phyloP scores from a whole-genome alignment of 2,329 filamentous ascomycete species.

The Eurotiales sp. region DNA sequence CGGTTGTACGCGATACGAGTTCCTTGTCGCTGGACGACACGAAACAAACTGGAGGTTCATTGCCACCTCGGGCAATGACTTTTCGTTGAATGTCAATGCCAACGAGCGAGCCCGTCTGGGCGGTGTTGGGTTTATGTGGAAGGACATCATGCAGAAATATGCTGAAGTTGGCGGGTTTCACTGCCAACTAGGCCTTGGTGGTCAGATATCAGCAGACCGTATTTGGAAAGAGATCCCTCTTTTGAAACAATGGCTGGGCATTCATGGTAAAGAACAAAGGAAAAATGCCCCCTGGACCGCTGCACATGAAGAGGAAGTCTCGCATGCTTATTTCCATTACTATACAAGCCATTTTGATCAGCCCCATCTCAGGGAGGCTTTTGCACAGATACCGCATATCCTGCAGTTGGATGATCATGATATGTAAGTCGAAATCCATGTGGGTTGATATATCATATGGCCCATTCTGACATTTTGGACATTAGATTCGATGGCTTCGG shows the following conservation, averaged over 20 bases:
- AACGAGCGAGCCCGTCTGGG: constrained; percentile 82
- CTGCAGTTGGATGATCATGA: constrained; percentile 95
- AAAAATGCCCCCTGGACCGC: constrained; percentile 91
- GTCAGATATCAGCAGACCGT: constrained; percentile 92
- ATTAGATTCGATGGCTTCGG: constrained; percentile 96
- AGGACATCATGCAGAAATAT: constrained; percentile 96
- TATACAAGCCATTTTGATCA: constrained; percentile 99
- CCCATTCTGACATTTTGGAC: too few relatives aligned
- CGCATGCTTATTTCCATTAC: constrained; percentile 97
- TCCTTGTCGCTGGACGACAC: constrained; percentile 83
- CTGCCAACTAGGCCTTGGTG: constrained; percentile 83
- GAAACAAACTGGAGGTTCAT: constrained; percentile 96
- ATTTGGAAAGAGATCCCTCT: constrained; percentile 95
- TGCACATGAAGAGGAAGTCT: constrained; percentile 89
- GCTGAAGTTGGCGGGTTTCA: constrained; percentile 95
- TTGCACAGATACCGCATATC: constrained; percentile 93
- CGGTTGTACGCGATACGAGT: constrained; percentile 97
- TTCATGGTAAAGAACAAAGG: constrained; percentile 87
- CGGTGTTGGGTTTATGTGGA: constrained; percentile 96
- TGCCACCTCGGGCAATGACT: constrained; percentile 94
- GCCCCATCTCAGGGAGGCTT: constrained; percentile 87
- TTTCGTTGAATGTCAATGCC: constrained; percentile 79
- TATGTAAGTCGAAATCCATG: constrained; percentile 80
- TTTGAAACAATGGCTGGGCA: constrained; percentile 90
- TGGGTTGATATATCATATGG: too few relatives aligned